Conservation (phyloP, 805 yeast species). For the Candida patagonica region DNA sequence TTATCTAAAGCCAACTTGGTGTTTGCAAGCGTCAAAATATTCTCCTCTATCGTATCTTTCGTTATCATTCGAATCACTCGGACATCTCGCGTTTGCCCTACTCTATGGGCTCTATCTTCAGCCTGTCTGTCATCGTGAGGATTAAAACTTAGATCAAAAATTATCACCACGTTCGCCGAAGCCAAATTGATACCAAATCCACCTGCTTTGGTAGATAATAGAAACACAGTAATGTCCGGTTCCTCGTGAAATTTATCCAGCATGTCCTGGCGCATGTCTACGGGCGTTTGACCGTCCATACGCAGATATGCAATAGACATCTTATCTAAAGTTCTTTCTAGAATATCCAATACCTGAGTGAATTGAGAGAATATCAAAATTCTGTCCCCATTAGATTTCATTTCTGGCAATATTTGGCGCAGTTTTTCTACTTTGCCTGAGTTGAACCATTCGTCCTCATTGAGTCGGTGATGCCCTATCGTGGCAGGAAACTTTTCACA, state of each 20-base stretch:
- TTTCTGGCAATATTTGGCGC: conserved; percentile 45
- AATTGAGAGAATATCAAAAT: conserved; percentile 82
- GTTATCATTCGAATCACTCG: conserved; percentile 67
- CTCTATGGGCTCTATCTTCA: conserved; percentile 96
- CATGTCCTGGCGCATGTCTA: conserved; percentile 83
- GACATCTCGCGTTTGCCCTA: conserved; percentile 85
- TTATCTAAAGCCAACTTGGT: conserved; percentile 81
- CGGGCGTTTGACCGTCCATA: conserved; percentile 89
- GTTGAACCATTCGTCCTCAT: conserved; percentile 46
- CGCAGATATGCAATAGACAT: conserved; percentile 65
- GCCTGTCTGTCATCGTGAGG: conserved; percentile 99
- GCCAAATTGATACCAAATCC: conserved; percentile 97
- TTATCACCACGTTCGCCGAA: conserved; percentile 86
- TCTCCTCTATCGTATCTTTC: conserved; percentile 76
- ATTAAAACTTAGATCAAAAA: conserved; percentile 89
- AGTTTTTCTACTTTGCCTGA: conserved; percentile 70
- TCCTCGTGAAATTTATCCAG: conserved; percentile 87
- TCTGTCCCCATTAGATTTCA: conserved; percentile 51
- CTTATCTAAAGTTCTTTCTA: conserved; percentile 63
- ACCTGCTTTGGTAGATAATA: conserved; percentile 93
- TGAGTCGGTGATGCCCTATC: conserved; percentile 43
- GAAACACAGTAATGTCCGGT: conserved; percentile 69
- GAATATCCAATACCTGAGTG: conserved; percentile 83
- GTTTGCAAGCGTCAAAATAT: conserved; percentile 74
- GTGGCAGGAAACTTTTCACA: conserved; percentile 66